Conservation (phyloP, 306 rosid genomes). For the Trifolium fragiferum region DNA sequence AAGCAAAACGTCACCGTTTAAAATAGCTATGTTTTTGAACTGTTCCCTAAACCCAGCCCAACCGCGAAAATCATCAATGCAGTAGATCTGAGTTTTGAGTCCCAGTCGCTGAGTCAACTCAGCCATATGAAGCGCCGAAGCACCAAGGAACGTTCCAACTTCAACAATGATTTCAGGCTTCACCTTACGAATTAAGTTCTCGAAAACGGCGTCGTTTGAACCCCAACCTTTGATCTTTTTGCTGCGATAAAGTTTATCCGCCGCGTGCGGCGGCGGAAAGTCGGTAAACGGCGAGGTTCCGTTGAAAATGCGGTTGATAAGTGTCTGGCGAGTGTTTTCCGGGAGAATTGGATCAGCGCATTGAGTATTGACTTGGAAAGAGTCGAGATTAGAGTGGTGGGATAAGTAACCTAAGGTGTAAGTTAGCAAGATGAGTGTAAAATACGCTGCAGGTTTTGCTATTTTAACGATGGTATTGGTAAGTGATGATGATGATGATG, state of each 20-base stretch:
- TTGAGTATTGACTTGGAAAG: slow-evolving; percentile 59
- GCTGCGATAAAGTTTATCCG: slow-evolving; percentile 40
- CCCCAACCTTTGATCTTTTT: slow-evolving; percentile 60
- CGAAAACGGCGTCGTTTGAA: slow-evolving; percentile 63
- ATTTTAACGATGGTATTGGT: neutral
- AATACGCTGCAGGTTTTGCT: slow-evolving; percentile 47
- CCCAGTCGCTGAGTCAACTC: slow-evolving; percentile 60
- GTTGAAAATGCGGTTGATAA: slow-evolving; percentile 57
- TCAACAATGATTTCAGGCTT: slow-evolving; percentile 67
- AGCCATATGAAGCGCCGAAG: slow-evolving; percentile 81
- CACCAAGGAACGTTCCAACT: slow-evolving; percentile 83
- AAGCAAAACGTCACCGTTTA: slow-evolving; percentile 73
- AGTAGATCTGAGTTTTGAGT: slow-evolving; percentile 58
- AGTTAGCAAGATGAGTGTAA: slow-evolving; percentile 57
- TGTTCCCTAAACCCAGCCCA: slow-evolving; percentile 71
- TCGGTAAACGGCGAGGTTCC: slow-evolving; percentile 57
- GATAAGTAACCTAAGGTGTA: slow-evolving; percentile 66
- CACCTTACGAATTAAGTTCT: slow-evolving; percentile 58
- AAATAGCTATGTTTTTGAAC: slow-evolving; percentile 48
- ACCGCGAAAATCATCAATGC: slow-evolving; percentile 75
- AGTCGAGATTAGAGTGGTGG: slow-evolving; percentile 41
- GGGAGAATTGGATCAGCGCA: slow-evolving; percentile 62
- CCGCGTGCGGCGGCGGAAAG: slow-evolving; percentile 72
- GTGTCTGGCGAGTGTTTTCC: slow-evolving; percentile 51
- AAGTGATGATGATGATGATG: neutral